Evolutionary conservation across 805 yeast species (phyloP), one percentile per base, ranked within the genome.

Genomic region (Teunomyces panamensis): DNA sequence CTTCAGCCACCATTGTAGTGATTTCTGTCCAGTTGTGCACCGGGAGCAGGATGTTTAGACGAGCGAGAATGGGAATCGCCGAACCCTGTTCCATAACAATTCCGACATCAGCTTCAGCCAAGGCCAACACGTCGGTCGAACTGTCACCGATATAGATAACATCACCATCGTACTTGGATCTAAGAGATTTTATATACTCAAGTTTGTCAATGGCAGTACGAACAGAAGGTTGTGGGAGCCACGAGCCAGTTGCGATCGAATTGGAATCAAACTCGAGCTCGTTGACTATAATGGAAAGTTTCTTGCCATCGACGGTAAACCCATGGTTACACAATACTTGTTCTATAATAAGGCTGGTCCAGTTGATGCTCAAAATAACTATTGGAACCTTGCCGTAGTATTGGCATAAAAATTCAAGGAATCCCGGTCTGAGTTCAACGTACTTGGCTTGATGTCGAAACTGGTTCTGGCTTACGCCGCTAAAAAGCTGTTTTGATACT

Each of bases 111-210:
- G 79, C 76, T 32, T 67, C 69, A 9, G 78, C 48, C 60, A 83
- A 63, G 0, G 82, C 71, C 30, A 80, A 57, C 3, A 80, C 62
- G 64, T 84, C 89, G 0, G 87, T 82, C 0, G 77, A 56, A 47
- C 87, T 80, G 54, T 84, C 89, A 1, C 89, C 89, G 11, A 83
- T 65, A 55, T 83, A 84, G 17, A 73, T 60, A 1, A 73, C 43
- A 0, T 55, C 53, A 14, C 54, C 60, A 13, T 52, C 32, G 10
- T 47, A 17, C 35, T 47, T 6, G 8, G 34, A 6, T 4, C 45
- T 42, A 8, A 65, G 43, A 4, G 39, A 26, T 5, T 53, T 36
- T 0, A 66, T 50, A 16, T 55, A 29, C 1, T 51, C 50, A 16
- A 69, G 60, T 56, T 83, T 84, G 58, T 83, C 87, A 5, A 59